Conservation (phyloP, 2,329 filamentous ascomycete genomes). For the Pestalotiopsis fici region DNA sequence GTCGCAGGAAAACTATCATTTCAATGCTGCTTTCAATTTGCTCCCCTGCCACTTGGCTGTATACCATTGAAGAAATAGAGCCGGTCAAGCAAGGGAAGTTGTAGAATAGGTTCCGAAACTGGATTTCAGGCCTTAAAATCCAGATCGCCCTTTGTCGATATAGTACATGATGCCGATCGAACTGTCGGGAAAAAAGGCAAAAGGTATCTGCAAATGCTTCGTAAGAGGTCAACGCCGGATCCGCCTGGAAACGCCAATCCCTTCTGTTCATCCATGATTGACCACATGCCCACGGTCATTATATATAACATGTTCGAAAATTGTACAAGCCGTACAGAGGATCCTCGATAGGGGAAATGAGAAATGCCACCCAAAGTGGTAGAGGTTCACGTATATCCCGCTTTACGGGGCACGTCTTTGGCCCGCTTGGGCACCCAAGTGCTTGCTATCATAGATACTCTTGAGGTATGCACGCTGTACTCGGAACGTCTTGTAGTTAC, state of each 20-base stretch:
- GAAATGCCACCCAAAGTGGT: not conserved
- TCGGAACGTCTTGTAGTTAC: slow-evolving; percentile 76
- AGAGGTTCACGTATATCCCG: no score
- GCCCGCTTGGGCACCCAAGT: not conserved
- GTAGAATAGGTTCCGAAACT: not conserved
- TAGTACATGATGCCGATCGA: slow-evolving; percentile 18
- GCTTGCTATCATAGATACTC: not conserved
- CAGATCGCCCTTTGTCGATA: slow-evolving; percentile 19
- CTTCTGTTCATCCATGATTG: not conserved
- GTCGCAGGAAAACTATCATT: slow-evolving; percentile 10
- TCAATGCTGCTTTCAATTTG: slow-evolving; percentile 14
- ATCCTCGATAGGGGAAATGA: not conserved
- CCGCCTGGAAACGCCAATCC: not conserved
- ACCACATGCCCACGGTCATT: not conserved
- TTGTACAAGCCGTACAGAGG: not conserved
- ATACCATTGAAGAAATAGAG: slow-evolving; percentile 16
- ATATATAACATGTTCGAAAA: not conserved
- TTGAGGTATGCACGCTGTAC: slow-evolving; percentile 66
- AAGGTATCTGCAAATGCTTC: slow-evolving; percentile 14
- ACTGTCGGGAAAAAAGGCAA: slow-evolving; percentile 2
- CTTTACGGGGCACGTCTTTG: not conserved
- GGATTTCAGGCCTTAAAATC: not conserved
- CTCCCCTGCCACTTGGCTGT: slow-evolving; percentile 30
- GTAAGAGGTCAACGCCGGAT: slow-evolving; percentile 9
- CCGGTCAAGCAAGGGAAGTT: slow-evolving; percentile 17